phyloP scores from a whole-genome alignment of 352 stramenopile species.

The Phytophthora gonapodyides region DNA sequence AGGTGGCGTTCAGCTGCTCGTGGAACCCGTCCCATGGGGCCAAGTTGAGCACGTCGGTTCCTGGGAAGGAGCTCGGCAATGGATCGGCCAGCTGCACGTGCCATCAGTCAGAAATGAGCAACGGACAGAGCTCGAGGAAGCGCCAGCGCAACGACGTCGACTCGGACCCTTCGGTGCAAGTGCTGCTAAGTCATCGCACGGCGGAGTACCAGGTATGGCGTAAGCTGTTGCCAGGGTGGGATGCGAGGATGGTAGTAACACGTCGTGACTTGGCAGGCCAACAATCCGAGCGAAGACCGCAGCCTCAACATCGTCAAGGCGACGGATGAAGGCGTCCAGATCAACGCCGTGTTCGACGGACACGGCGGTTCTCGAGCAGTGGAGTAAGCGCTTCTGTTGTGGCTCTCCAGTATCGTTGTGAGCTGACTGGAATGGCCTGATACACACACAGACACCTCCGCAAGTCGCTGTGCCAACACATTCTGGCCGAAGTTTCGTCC shows the following conservation, averaged over 20 bases:
- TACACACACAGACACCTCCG: conserved; percentile 36
- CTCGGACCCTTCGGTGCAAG: conserved; percentile 24
- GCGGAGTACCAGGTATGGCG: conserved; percentile 60
- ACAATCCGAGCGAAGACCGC: conserved; percentile 68
- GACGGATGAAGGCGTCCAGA: conserved; percentile 40
- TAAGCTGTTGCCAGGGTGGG: neutral
- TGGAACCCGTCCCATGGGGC: conserved; percentile 49
- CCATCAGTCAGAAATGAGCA: conserved; percentile 18
- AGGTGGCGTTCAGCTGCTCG: conserved; percentile 50
- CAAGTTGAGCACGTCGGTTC: conserved; percentile 25
- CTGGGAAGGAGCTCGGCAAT: conserved; percentile 1
- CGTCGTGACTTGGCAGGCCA: conserved; percentile 38
- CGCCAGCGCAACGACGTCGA: conserved; percentile 20
- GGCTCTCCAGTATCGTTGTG: too few relatives aligned
- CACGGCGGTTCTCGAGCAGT: conserved; percentile 71
- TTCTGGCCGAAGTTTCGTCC: conserved; percentile 34
- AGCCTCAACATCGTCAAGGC: conserved; percentile 57
- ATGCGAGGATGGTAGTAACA: neutral
- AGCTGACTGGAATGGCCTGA: conserved; percentile 6
- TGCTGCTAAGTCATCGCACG: conserved; percentile 43
- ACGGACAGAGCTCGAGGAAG: conserved; percentile 24
- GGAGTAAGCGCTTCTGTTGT: conserved; percentile 44
- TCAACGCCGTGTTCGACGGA: conserved; percentile 70
- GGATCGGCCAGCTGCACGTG: conserved; percentile 5
- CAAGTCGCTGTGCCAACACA: conserved; percentile 43